Conservation (phyloP, 495 filamentous ascomycete genomes). For the Baudoinia panamericana region DNA sequence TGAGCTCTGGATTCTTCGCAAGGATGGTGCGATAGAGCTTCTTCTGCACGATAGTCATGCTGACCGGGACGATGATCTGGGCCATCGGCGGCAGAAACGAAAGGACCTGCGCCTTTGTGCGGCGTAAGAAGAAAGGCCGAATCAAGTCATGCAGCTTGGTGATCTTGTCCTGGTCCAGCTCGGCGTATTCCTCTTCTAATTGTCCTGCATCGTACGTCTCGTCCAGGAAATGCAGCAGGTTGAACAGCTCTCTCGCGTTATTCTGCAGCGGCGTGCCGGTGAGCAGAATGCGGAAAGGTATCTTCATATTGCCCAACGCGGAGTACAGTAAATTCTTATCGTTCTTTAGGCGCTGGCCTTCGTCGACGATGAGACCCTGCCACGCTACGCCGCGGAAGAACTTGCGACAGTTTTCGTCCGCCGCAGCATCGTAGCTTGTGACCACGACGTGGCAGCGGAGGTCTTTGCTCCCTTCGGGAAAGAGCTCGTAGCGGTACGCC, state of each 20-base stretch:
- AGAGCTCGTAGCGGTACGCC: conserved; percentile 69
- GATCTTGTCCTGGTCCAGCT: conserved; percentile 68
- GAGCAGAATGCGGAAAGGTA: conserved; percentile 68
- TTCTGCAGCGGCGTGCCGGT: conserved; percentile 90
- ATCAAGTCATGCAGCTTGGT: conserved; percentile 70
- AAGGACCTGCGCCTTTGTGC: conserved; percentile 82
- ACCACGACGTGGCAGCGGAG: conserved; percentile 84
- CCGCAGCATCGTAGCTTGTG: conserved; percentile 82
- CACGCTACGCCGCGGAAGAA: conserved; percentile 60
- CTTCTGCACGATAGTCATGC: conserved; percentile 85
- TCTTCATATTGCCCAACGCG: conserved; percentile 54
- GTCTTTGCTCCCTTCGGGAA: conserved; percentile 43
- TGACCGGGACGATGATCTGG: conserved; percentile 86
- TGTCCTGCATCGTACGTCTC: conserved; percentile 49
- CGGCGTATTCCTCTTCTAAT: conserved; percentile 58
- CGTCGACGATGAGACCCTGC: conserved; percentile 85
- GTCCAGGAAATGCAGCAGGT: conserved; percentile 86
- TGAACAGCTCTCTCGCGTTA: conserved; percentile 87
- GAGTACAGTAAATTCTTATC: conserved; percentile 72
- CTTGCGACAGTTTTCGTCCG: conserved; percentile 47
- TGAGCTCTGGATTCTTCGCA: conserved; percentile 74
- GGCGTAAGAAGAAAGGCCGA: conserved; percentile 64
- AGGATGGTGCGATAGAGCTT: conserved; percentile 91
- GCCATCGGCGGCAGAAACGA: conserved; percentile 84
- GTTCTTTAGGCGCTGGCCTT: conserved; percentile 93